Percentiles rank a stretch among this genome's conserved stretches.
Evolutionary conservation across 208 protist species (phyloP).

Genomic region (Leishmania guyanensis): DNA sequence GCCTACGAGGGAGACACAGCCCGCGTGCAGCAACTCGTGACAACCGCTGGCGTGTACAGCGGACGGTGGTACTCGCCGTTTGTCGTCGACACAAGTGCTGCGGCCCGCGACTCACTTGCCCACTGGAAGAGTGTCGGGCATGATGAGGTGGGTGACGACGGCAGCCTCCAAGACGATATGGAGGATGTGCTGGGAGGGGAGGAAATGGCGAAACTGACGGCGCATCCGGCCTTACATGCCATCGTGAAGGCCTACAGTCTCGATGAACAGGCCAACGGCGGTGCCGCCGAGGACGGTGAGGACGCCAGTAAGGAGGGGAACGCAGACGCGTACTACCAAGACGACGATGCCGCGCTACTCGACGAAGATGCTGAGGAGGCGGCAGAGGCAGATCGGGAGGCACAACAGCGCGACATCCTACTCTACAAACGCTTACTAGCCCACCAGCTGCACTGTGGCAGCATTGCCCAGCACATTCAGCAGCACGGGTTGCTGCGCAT

Average conservation of each 20-base stretch:
- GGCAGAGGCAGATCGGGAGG: conserved; percentile 29
- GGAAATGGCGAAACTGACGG: conserved; percentile 16
- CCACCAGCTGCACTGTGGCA: conserved; percentile 31
- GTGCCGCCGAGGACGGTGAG: conserved; percentile 8
- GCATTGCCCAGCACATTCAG: conserved; percentile 33
- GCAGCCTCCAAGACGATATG: conserved; percentile 10
- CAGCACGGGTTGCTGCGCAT: conserved; percentile 32
- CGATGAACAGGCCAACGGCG: conserved; percentile 6
- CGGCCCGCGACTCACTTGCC: conserved; percentile 10
- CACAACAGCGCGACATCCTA: conserved; percentile 35
- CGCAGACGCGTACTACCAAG: background rate
- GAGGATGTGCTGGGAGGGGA: conserved; percentile 17
- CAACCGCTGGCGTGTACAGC: conserved; percentile 43
- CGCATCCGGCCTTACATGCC: conserved; percentile 11
- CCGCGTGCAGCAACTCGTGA: conserved; percentile 64
- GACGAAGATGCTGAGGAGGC: conserved; percentile 36
- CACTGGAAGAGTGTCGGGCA: background rate
- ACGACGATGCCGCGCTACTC: conserved; percentile 14
- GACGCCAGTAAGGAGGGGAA: background rate
- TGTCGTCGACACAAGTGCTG: conserved; percentile 26
- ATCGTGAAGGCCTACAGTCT: conserved; percentile 28
- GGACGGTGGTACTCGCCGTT: conserved; percentile 40
- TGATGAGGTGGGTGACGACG: background rate
- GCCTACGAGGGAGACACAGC: conserved; percentile 70
- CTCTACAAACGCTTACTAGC: conserved; percentile 37